Conservation (phyloP, 2,329 filamentous ascomycete genomes). For the Neofusicoccum umdonicola region DNA sequence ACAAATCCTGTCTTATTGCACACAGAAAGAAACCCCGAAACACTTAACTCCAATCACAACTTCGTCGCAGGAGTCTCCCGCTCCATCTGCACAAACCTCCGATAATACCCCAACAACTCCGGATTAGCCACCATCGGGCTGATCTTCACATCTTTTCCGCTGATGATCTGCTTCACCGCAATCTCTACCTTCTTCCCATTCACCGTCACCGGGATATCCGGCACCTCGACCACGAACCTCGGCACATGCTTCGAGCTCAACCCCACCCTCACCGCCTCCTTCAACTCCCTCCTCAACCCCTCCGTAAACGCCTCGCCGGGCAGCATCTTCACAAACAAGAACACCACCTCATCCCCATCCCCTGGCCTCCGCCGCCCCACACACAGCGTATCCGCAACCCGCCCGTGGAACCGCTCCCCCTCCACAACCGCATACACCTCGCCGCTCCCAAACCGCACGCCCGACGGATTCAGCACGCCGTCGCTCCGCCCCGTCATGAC, state of each 20-base stretch:
- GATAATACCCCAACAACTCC: conserved; percentile 72
- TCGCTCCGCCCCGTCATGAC: conserved; percentile 70
- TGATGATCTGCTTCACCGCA: conserved; percentile 81
- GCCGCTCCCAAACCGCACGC: conserved; percentile 74
- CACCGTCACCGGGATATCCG: conserved; percentile 79
- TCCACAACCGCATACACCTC: conserved; percentile 78
- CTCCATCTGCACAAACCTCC: conserved; percentile 73
- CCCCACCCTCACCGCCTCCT: conserved; percentile 63
- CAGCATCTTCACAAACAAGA: conserved; percentile 60
- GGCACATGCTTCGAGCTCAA: conserved; percentile 74
- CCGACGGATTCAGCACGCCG: conserved; percentile 76
- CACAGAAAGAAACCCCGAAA: too few relatives aligned
- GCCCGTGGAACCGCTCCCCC: conserved; percentile 56
- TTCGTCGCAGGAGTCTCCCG: background rate
- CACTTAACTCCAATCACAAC: background rate
- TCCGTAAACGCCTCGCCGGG: conserved; percentile 57
- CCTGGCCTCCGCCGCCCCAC: conserved; percentile 70
- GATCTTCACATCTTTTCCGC: conserved; percentile 68
- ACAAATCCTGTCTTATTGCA: too few relatives aligned
- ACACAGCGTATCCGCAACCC: conserved; percentile 70
- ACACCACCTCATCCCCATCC: conserved; percentile 58
- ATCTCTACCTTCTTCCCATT: conserved; percentile 85
- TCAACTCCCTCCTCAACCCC: conserved; percentile 58
- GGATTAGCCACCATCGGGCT: conserved; percentile 77
- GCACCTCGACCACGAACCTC: conserved; percentile 74